Conservation (phyloP, 371 early-diverging fungal genomes). For the Syncephalastrum sp. region DNA sequence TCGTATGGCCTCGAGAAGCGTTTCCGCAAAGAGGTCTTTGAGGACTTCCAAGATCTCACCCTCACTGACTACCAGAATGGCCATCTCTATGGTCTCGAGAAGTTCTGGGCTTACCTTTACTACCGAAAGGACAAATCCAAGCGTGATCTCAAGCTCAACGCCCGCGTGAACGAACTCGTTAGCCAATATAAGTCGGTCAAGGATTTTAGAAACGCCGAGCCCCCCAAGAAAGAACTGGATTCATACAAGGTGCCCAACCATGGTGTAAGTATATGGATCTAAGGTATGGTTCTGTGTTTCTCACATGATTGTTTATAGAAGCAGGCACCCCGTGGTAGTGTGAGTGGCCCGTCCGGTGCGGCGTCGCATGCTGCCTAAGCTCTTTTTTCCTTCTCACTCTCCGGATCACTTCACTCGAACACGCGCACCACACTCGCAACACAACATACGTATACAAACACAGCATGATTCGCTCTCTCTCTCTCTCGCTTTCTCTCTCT, state of each 20-base stretch:
- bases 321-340: too few species aligned
- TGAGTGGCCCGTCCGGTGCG: too few species aligned
- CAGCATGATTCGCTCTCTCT: too few species aligned
- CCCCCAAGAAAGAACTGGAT: conserved; percentile 20
- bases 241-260: conserved; percentile 42
- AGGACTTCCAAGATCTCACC: conserved; percentile 86
- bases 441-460: too few species aligned
- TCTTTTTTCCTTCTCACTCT: too few species aligned
- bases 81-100: conserved; percentile 88
- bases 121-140: conserved; percentile 85
- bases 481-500: too few species aligned
- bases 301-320: too few species aligned
- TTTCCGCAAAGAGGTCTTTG: conserved; percentile 80
- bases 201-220: conserved; percentile 64
- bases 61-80: conserved; percentile 71
- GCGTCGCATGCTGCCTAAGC: too few species aligned
- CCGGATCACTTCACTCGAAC: too few species aligned
- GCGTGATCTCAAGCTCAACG: conserved; percentile 62
- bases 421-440: too few species aligned
- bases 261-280: conserved; percentile 1
- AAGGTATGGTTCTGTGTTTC: too few species aligned
- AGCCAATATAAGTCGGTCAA: conserved; percentile 65
- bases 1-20: conserved; percentile 94
- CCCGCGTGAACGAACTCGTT: conserved; percentile 60
- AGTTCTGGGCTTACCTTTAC: conserved; percentile 93